Base-by-base conservation (phyloP, 2,329 filamentous ascomycete species). In the Stagonosporopsis cucurbitacearum region DNA sequence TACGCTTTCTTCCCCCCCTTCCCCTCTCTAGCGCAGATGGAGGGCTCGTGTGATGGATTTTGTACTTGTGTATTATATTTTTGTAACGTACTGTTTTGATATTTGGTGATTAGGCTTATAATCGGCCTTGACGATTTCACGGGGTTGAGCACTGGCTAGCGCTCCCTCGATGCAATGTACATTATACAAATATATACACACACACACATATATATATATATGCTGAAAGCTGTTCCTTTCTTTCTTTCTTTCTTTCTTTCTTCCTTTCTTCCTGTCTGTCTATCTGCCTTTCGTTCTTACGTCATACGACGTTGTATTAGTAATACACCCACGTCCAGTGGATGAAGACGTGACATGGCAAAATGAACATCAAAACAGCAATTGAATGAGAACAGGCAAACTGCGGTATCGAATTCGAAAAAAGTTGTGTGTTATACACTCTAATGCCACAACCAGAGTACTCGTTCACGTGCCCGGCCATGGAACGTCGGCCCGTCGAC, bases 351-450 rank as follows among this genome's bases (percentile, higher is more conserved):
- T n/a, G n/a, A n/a, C n/a, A n/a, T n/a, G n/a, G n/a, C n/a, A n/a
- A n/a, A n/a, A n/a, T n/a, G n/a, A n/a, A n/a, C n/a, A n/a, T n/a
- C n/a, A 40, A n/a, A 33, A 45, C n/a, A 13, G 40, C 15, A 32
- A 32, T 9, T 20, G 28, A 32, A 5, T 20, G 28, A 13, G n/a
- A 50, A 50, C 48, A 39, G 37, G 30, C 47, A 56, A 47, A 51
- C 17, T 56, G 30, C 53, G 48, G 53, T 51, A 51, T 56, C 53
- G 40, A 43, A 56, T 50, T 56, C 20, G 53, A 69, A 66, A 53
- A 54, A 67, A 56, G 65, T 68, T 63, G 63, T 74, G 63, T 74
- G 67, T 66, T 71, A 65, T 76, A 77, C 74, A 76, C 65, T 77
- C 74, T 76, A 77, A 67, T 73, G 67, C 68, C 68, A 75, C 72